A percentile compares a stretch with the other conserved stretches of the same genome.
Evolutionary conservation across 2,329 filamentous ascomycete species (phyloP).

Genomic region (Aspergillus nomiae): DNA sequence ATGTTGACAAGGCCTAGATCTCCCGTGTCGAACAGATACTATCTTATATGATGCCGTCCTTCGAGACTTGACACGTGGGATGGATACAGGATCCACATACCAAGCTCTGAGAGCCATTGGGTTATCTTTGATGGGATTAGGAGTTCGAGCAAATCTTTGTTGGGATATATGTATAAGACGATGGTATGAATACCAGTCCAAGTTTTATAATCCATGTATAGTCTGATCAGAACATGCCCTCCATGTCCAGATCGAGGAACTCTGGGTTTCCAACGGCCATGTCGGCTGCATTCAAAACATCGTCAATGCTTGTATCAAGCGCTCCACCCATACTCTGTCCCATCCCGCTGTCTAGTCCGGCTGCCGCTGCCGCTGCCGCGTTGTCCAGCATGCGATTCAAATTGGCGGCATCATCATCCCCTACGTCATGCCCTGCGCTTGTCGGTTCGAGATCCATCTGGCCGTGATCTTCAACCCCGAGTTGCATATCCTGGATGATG

Average conservation of each 20-base stretch:
- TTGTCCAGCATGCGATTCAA: conserved; percentile 44
- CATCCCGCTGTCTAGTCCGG: conserved; percentile 31
- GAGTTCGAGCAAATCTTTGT: neutral
- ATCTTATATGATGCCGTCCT: neutral
- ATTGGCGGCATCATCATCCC: conserved; percentile 33
- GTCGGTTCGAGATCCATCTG: conserved; percentile 36
- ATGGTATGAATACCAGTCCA: neutral
- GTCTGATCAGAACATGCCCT: conserved; percentile 42
- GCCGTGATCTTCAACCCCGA: conserved; percentile 34
- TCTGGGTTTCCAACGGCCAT: conserved; percentile 48
- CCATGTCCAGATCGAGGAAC: conserved; percentile 49
- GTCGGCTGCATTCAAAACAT: conserved; percentile 46
- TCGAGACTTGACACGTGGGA: neutral
- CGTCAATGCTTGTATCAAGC: conserved; percentile 44
- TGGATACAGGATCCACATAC: neutral
- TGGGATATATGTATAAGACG: neutral
- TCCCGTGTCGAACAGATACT: neutral
- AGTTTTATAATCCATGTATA: neutral
- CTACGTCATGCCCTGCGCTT: conserved; percentile 18
- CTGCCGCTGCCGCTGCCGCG: conserved; percentile 37
- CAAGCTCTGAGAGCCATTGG: neutral
- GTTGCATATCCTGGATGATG: conserved; percentile 46
- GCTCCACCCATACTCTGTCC: conserved; percentile 25
- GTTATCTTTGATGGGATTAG: neutral
- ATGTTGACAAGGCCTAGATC: no score